Percentiles rank a stretch among this genome's conserved stretches.
These are phyloP conservation scores for Paecilomyces fulvus DNA, from an alignment of 2,329 filamentous ascomycete species.

Conservation along the genomic window DNA sequence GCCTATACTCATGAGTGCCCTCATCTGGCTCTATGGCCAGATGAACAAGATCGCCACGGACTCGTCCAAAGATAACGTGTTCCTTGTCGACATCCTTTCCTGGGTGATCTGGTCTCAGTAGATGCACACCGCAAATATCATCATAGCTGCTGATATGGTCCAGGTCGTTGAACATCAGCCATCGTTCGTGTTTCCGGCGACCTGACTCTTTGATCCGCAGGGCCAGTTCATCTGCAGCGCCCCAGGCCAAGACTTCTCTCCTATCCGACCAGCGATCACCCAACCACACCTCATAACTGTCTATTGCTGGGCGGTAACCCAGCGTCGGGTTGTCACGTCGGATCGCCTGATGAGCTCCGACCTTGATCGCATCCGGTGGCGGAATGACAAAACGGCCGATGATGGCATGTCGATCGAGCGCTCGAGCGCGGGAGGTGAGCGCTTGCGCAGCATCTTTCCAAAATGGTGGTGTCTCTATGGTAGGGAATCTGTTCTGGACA, in stretches of 20 bases:
- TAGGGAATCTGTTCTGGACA: constrained; percentile 40
- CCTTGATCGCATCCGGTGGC: constrained; percentile 31
- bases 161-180: constrained; percentile 46
- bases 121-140: constrained; percentile 50
- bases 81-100: constrained; percentile 28
- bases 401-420: constrained; percentile 49
- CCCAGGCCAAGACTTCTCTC: constrained; percentile 51
- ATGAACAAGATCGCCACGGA: constrained; percentile 44
- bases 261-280: constrained; percentile 40
- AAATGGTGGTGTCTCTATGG: constrained; percentile 31
- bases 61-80: constrained; percentile 47
- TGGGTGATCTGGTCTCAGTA: constrained; percentile 39
- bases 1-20: constrained; percentile 21
- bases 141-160: constrained; percentile 46
- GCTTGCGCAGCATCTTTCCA: constrained; percentile 46
- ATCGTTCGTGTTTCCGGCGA: constrained; percentile 25
- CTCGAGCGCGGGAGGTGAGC: constrained; percentile 48
- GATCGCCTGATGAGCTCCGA: constrained; percentile 26
- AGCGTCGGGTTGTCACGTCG: constrained; percentile 42
- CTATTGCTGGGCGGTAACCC: constrained; percentile 51
- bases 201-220: constrained; percentile 42
- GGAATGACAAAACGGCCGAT: constrained; percentile 46
- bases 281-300: constrained; percentile 48
- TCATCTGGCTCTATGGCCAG: constrained; percentile 27
- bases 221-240: constrained; percentile 50